A percentile compares a stretch with the other conserved stretches of the same genome.
phyloP scores from a whole-genome alignment of 176 grass and related monocot species.

The Alloteropsis semialata region DNA sequence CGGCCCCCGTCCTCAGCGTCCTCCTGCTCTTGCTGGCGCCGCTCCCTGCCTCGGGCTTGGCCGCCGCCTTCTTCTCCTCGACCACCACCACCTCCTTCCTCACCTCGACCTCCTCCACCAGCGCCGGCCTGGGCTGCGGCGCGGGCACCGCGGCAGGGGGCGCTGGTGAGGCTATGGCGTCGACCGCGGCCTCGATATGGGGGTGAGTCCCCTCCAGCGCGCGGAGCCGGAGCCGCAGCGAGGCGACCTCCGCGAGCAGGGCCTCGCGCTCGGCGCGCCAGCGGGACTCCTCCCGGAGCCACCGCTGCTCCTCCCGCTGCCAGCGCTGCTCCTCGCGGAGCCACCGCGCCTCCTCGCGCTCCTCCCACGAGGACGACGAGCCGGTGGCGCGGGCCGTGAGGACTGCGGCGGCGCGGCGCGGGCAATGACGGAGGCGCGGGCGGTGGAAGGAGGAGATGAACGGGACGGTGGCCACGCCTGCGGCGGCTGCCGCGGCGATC shows the following conservation, averaged over 20 bases:
- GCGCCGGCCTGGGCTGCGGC: constrained; percentile 16
- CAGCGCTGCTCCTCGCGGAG: constrained; percentile 85
- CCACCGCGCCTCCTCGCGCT: constrained; percentile 79
- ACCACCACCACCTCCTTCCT: constrained; percentile 58
- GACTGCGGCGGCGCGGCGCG: background rate
- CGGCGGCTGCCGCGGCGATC: constrained; percentile 24
- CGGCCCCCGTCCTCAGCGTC: constrained; percentile 57
- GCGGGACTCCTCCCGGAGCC: constrained; percentile 74
- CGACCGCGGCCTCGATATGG: constrained; percentile 15
- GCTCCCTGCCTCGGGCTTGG: background rate
- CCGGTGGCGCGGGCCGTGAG: background rate
- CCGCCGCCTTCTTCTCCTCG: constrained; percentile 29
- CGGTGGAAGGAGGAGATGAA: constrained; percentile 36
- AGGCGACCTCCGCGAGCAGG: constrained; percentile 60
- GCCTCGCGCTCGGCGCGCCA: constrained; percentile 70
- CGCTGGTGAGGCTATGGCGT: constrained; percentile 32
- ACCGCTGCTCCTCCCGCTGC: constrained; percentile 72
- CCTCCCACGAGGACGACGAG: constrained; percentile 32
- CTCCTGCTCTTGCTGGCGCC: constrained; percentile 25
- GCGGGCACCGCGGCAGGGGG: constrained; percentile 31
- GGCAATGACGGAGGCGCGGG: constrained; percentile 25
- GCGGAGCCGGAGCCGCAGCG: constrained; percentile 58
- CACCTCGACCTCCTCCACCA: constrained; percentile 58
- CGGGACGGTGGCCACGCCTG: background rate
- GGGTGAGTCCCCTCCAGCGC: constrained; percentile 31